Base-by-base conservation (phyloP, 139 green algal genomes). In the Chlorella sp. region DNA sequence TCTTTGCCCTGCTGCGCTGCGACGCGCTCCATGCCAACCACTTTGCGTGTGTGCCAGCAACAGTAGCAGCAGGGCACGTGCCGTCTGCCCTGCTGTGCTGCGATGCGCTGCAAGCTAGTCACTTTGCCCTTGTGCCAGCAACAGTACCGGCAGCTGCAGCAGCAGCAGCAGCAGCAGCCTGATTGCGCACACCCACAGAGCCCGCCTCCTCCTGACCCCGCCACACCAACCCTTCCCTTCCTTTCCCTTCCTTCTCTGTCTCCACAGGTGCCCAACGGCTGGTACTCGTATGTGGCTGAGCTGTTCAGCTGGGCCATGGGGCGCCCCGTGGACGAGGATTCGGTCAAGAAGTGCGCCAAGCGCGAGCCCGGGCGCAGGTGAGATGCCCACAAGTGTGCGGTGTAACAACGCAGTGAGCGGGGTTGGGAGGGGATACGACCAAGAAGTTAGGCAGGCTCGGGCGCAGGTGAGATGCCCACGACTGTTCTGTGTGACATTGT, bases 361-460 rank as follows among this genome's bases (percentile, higher is more conserved):
- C 92, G 96, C 3, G 92, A 95, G 88, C 96, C 96, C 12, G 96
- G 96, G 0, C 90, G 96, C 83, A 88, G 84, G 84, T 96, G 94
- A 1, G 83, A 24, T n/a, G n/a, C n/a, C 12, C 19, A n/a, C 78
- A 37, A 12, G 7, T 12, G 19, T 36, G 76, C 22, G 37, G 34
- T 57, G 5, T 57, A 9, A 16, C 48, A 57, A 57, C 9, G 48
- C 7, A 57, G 9, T 5, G 48, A 9, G 48, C 48, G 9, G 48
- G 48, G 48, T 5, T 57, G 48, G 9, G 48, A 9, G 48, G n/a
- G 34, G 94, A 96, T 5, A 60, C 96, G 71, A 94, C 93, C 22
- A 94, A 95, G 90, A 87, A 85, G 24, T 97, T 94, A 80, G 96
- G 96, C 3, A 91, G 95, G 88, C 96, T 96, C 12, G 96, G 96